These are phyloP conservation scores for Arthrobotrys sinensis DNA, from an alignment of 2,329 filamentous ascomycete genomes.

Conservation along the genomic window DNA sequence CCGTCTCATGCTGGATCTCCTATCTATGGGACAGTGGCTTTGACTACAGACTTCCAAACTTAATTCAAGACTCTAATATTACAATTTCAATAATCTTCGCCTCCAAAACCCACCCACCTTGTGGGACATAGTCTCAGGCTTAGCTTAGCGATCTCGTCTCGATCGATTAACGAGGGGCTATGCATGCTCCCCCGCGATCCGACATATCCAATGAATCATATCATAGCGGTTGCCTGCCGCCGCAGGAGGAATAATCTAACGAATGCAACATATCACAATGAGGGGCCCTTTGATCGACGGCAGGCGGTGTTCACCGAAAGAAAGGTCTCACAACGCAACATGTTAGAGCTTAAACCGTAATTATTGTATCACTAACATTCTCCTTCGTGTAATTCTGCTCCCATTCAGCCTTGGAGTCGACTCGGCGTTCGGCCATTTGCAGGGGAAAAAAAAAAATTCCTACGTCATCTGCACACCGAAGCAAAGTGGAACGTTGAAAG, in stretches of 20 bases:
- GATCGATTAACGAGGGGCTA: conserved; percentile 45
- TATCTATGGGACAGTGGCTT: background rate
- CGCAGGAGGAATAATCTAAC: conserved; percentile 15
- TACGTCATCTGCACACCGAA: conserved; percentile 22
- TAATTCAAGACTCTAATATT: background rate
- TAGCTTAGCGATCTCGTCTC: conserved; percentile 32
- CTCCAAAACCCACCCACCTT: background rate
- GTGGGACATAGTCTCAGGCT: background rate
- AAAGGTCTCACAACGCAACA: conserved; percentile 30
- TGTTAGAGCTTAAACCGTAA: background rate
- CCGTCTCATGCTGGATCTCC: background rate
- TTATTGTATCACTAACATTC: background rate
- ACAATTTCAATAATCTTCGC: background rate
- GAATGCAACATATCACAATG: conserved; percentile 37
- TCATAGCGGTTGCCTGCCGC: conserved; percentile 35
- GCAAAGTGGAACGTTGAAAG: conserved; percentile 7
- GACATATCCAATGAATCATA: conserved; percentile 4
- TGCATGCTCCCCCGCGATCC: conserved; percentile 22
- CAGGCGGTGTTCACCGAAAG: conserved; percentile 27
- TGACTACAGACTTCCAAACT: background rate
- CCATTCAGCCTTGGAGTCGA: conserved; percentile 15
- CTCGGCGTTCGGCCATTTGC: conserved; percentile 2
- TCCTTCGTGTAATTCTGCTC: conserved; percentile 1
- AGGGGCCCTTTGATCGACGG: conserved; percentile 16
- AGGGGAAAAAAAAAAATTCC: background rate